Evolutionary conservation across 176 grass and related monocot species (phyloP).

Genomic region (Carex myosuroides): DNA sequence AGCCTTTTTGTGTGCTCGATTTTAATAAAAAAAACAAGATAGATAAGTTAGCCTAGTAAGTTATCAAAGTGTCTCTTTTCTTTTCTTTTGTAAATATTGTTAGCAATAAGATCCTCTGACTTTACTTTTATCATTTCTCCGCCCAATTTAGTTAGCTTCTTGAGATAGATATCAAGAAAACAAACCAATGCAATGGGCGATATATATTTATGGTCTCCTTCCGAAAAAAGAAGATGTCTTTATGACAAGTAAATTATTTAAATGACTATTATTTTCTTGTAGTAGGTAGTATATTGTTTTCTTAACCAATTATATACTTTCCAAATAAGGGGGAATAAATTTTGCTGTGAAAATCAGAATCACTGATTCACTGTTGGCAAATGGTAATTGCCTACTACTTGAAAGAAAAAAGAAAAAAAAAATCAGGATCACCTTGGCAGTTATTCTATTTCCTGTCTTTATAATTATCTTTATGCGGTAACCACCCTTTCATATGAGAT

Average conservation of each 20-base stretch:
- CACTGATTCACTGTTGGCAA: too few species aligned
- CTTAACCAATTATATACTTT: not conserved
- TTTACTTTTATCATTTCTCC: not conserved
- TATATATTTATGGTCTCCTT: not conserved
- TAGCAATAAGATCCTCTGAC: not conserved
- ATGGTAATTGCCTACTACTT: too few species aligned
- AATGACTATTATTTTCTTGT: not conserved
- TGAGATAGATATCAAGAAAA: not conserved
- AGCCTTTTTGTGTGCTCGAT: not conserved
- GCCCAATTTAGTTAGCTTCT: not conserved
- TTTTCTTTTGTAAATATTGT: slow-evolving; percentile 8
- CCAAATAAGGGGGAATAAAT: not conserved
- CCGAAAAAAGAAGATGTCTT: not conserved
- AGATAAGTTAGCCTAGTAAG: not conserved
- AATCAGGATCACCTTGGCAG: too few species aligned
- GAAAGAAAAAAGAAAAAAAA: too few species aligned
- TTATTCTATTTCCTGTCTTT: too few species aligned
- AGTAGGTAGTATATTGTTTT: not conserved
- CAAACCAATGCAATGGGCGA: not conserved
- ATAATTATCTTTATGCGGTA: not conserved
- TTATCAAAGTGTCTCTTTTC: too few species aligned
- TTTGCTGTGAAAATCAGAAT: not conserved
- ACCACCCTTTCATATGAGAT: not conserved
- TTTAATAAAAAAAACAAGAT: not conserved
- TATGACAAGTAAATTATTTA: not conserved